Conservation (phyloP, 163 green algal species). For the Chlamydomonas reinhardtii region DNA sequence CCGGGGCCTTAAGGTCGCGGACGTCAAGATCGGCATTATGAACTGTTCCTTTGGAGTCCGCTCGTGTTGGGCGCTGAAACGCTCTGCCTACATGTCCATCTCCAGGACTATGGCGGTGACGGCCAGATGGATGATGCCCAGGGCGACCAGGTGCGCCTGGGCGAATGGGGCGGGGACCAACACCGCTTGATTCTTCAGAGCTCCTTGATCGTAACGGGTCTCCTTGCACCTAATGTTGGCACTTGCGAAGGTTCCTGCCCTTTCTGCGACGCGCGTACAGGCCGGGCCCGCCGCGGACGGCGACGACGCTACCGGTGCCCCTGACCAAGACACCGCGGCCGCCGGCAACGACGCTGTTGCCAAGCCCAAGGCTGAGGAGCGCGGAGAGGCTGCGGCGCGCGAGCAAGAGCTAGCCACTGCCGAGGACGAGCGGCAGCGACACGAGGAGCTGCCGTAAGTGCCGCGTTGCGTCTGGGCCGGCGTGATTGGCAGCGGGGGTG, state of each 20-base stretch:
- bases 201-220: too few relatives aligned
- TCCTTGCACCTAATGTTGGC: too few relatives aligned
- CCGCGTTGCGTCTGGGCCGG: too few relatives aligned
- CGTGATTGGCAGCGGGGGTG: too few relatives aligned
- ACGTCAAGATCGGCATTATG: neutral
- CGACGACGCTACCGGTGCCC: neutral
- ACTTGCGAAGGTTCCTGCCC: too few relatives aligned
- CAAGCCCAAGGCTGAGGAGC: neutral
- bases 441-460: conserved; percentile 37
- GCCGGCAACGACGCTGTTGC: neutral
- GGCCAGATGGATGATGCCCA: neutral
- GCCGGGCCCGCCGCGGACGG: too few relatives aligned
- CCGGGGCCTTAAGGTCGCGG: neutral
- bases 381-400: neutral
- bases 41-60: neutral
- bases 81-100: too few relatives aligned
- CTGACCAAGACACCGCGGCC: neutral
- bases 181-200: too few relatives aligned
- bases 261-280: neutral
- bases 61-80: neutral
- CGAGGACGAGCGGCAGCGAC: conserved; percentile 31
- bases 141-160: neutral
- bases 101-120: neutral
- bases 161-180: too few relatives aligned
- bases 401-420: conserved; percentile 42